phyloP scores from a whole-genome alignment of 345 rosid genomes.

The Mangifera indica region DNA sequence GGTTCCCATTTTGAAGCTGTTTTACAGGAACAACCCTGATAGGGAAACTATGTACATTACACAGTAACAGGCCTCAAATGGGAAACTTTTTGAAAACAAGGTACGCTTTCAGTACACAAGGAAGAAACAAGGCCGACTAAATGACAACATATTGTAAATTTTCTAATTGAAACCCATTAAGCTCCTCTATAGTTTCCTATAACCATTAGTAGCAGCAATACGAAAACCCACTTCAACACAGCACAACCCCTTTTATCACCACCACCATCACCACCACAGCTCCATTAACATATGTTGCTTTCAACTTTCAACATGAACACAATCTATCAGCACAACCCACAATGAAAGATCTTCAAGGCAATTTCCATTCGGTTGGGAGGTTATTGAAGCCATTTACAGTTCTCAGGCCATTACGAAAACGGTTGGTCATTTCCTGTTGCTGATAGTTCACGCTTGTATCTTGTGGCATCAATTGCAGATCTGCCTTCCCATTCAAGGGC shows the following conservation, averaged over 20 bases:
- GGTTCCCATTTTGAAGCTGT: neutral
- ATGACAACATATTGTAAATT: neutral
- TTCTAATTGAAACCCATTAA: neutral
- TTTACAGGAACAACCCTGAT: neutral
- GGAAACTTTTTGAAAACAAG: neutral
- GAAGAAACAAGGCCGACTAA: neutral
- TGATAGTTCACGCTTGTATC: no score
- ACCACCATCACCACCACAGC: neutral
- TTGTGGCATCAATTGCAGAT: no score
- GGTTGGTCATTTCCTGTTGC: no score
- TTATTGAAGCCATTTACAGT: no score
- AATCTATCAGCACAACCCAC: neutral
- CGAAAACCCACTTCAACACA: neutral
- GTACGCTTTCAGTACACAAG: neutral
- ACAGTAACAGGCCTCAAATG: neutral
- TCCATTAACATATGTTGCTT: neutral
- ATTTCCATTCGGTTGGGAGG: constrained; percentile 30
- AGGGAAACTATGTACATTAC: neutral
- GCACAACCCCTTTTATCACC: constrained; percentile 2
- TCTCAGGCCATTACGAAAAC: no score
- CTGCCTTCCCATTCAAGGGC: no score
- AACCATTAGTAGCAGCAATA: neutral
- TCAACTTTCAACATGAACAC: neutral
- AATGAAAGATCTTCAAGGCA: constrained; percentile 32
- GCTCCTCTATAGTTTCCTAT: neutral